Evolutionary conservation across 2,329 filamentous ascomycete species (phyloP).

Genomic region (Arthroderma sp.): DNA sequence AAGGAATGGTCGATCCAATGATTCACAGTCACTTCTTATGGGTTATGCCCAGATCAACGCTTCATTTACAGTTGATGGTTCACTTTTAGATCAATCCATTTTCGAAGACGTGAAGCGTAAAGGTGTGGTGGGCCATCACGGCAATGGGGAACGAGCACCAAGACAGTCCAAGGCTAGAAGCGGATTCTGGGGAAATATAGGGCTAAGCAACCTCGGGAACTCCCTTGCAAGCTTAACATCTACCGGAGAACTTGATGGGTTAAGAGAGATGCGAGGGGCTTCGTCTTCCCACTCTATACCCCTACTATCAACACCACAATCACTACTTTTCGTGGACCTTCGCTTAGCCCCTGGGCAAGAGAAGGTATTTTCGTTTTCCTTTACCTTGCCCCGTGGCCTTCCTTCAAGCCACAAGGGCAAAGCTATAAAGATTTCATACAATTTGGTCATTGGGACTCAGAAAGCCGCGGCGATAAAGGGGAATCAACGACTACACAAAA

Average conservation of each 20-base stretch:
- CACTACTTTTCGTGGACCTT: conserved; percentile 88
- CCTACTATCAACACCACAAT: conserved; percentile 87
- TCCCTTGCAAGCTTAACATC: conserved; percentile 82
- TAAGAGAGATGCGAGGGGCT: conserved; percentile 86
- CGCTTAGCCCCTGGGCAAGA: conserved; percentile 80
- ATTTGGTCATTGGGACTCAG: conserved; percentile 83
- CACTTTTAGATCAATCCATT: conserved; percentile 72
- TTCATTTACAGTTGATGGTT: conserved; percentile 82
- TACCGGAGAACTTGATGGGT: conserved; percentile 74
- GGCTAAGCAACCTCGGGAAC: conserved; percentile 77
- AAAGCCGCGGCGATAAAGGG: conserved; percentile 64
- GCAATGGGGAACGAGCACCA: conserved; percentile 61
- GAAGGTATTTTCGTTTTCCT: conserved; percentile 73
- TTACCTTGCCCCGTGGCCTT: conserved; percentile 74
- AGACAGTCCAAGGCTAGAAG: conserved; percentile 53
- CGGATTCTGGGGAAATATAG: conserved; percentile 69
- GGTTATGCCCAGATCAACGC: conserved; percentile 91
- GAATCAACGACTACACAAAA: conserved; percentile 70
- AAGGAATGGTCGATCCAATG: conserved; percentile 16
- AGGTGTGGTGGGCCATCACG: conserved; percentile 73
- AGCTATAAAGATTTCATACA: conserved; percentile 87
- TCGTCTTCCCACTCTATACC: conserved; percentile 79
- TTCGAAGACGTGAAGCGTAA: conserved; percentile 97
- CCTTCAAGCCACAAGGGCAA: conserved; percentile 84
- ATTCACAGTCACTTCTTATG: conserved; percentile 77